Evolutionary conservation across 768 basidiomycete species (phyloP).

Genomic region (Xanthoconium stramineum): DNA sequence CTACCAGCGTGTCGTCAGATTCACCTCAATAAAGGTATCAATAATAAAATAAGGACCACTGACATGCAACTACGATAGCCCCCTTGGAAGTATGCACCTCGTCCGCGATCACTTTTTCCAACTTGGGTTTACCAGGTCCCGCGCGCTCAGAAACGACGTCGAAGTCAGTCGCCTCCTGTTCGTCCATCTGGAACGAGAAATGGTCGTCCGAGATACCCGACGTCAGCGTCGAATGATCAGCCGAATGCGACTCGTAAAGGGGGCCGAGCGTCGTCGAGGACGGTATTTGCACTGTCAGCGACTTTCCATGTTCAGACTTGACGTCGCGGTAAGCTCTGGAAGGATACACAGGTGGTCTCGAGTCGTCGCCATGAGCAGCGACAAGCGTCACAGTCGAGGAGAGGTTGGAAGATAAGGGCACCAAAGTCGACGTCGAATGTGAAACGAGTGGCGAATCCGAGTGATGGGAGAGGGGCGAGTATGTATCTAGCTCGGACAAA

Average conservation of each 20-base stretch:
- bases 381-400: slow-evolving; percentile 7
- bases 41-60: slow-evolving; percentile 28
- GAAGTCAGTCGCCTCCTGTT: slow-evolving; percentile 58
- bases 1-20: slow-evolving; percentile 32
- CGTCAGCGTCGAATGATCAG: background rate
- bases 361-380: background rate
- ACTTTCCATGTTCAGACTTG: slow-evolving; percentile 4
- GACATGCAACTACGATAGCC: slow-evolving; percentile 65
- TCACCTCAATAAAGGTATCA: too few relatives aligned
- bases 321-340: slow-evolving; percentile 1
- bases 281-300: background rate
- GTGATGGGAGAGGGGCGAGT: slow-evolving; percentile 9
- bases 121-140: slow-evolving; percentile 61
- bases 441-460: slow-evolving; percentile 5
- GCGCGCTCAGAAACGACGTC: slow-evolving; percentile 58
- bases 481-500: slow-evolving; percentile 12
- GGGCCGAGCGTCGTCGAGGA: background rate
- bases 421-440: background rate
- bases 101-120: slow-evolving; percentile 59
- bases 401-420: background rate
- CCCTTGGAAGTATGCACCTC: slow-evolving; percentile 58
- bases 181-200: slow-evolving; percentile 47
- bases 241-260: background rate
- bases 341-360: background rate
- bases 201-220: background rate